phyloP scores from a whole-genome alignment of 2,329 filamentous ascomycete species.

The Ascochyta pisi region DNA sequence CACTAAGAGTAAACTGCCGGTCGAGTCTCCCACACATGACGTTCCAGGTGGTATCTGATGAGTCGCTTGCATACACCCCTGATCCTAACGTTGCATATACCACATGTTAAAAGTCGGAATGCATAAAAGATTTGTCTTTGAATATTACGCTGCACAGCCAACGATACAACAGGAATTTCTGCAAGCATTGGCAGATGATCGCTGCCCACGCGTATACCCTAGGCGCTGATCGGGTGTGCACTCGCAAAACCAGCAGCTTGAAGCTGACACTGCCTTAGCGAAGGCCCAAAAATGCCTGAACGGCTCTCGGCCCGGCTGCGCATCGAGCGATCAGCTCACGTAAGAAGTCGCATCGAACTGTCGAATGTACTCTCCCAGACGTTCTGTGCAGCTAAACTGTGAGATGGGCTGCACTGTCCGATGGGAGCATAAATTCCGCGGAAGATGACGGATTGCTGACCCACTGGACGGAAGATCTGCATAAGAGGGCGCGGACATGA shows the following conservation, averaged over 20 bases:
- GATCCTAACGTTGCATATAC: neutral
- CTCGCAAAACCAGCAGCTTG: constrained; percentile 1
- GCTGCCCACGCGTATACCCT: constrained; percentile 11
- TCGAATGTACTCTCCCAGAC: constrained; percentile 5
- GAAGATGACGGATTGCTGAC: neutral
- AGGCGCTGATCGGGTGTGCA: constrained; percentile 13
- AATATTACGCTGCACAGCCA: constrained; percentile 3
- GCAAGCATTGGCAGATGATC: constrained; percentile 15
- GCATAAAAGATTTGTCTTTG: neutral
- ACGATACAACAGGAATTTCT: constrained; percentile 2
- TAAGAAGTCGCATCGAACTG: constrained; percentile 8
- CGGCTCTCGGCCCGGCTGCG: constrained; percentile 12
- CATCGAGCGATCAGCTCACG: constrained; percentile 18
- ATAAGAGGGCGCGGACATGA: constrained; percentile 5
- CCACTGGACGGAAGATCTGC: constrained; percentile 12
- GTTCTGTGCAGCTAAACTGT: neutral
- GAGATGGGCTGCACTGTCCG: neutral
- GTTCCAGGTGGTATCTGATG: neutral
- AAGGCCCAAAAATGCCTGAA: constrained; percentile 2
- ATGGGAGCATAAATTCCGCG: neutral
- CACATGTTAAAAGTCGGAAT: neutral
- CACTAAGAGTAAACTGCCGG: neutral
- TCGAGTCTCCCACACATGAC: neutral
- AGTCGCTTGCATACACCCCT: neutral
- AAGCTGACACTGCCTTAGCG: constrained; percentile 2